A percentile compares a stretch with the other conserved stretches of the same genome.
Evolutionary conservation across 139 green algal genomes (phyloP).

Genomic region (Gonium pectorale): DNA sequence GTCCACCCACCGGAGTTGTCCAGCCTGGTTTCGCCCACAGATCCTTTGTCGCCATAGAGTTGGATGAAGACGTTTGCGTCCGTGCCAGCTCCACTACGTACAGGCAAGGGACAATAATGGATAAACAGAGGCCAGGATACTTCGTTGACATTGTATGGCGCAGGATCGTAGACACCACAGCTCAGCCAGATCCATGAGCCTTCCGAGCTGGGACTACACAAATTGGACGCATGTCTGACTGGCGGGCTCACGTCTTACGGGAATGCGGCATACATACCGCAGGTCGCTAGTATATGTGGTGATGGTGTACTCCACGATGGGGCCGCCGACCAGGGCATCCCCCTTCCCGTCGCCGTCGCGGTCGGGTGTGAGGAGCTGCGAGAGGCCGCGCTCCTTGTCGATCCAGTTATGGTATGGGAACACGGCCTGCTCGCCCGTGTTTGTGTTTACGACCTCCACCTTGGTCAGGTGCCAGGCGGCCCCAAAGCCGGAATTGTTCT

Average conservation of each 20-base stretch:
- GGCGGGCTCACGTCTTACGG: no score
- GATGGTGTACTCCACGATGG: slow-evolving; percentile 61
- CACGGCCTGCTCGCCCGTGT: slow-evolving; percentile 54
- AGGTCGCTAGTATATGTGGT: slow-evolving; percentile 63
- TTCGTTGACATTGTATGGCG: no score
- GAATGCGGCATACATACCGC: no score
- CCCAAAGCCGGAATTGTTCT: slow-evolving; percentile 39
- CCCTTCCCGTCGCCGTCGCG: slow-evolving; percentile 55
- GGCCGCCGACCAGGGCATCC: slow-evolving; percentile 43
- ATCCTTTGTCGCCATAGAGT: slow-evolving; percentile 53
- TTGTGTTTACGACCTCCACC: slow-evolving; percentile 63
- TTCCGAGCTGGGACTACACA: no score
- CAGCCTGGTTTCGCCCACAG: slow-evolving; percentile 48
- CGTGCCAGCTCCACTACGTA: slow-evolving; percentile 55
- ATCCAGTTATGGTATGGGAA: slow-evolving; percentile 67
- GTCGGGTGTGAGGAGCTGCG: slow-evolving; percentile 55
- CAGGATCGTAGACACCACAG: no score
- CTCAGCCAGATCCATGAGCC: no score
- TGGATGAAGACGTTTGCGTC: slow-evolving; percentile 62
- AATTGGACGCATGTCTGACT: no score
- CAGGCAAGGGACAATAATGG: no score
- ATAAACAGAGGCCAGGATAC: no score
- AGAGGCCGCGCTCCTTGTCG: slow-evolving; percentile 64
- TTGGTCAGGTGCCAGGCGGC: slow-evolving; percentile 46
- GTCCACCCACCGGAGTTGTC: slow-evolving; percentile 26